Conservation (phyloP, 129 eudicot genomes). For the Chrysanthemum lavandulifolium region DNA sequence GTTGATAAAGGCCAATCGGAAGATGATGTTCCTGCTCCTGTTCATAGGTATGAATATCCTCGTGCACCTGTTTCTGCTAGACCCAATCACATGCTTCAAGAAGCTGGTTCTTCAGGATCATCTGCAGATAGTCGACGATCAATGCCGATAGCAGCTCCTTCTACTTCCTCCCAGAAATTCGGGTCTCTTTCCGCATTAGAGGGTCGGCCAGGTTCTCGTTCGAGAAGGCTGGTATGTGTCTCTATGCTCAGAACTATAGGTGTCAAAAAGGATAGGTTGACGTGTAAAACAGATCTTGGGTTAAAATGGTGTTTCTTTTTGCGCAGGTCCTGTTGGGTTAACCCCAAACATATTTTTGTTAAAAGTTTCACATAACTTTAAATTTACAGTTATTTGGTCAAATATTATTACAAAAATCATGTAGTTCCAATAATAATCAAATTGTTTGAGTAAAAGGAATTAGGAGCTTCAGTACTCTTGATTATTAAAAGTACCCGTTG, state of each 20-base stretch:
- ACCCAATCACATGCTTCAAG: constrained; percentile 43
- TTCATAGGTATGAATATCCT: constrained; percentile 46
- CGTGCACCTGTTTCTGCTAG: constrained; percentile 22
- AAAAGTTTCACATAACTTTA: too few relatives aligned
- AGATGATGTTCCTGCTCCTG: constrained; percentile 53
- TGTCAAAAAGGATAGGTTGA: constrained; percentile 4
- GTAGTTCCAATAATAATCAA: too few relatives aligned
- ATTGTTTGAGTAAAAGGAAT: too few relatives aligned
- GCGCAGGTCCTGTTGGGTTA: not conserved
- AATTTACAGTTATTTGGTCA: too few relatives aligned
- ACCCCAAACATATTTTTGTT: too few relatives aligned
- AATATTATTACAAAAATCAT: too few relatives aligned
- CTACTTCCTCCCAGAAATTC: constrained; percentile 82
- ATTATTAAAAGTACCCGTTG: too few relatives aligned
- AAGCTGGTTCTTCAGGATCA: constrained; percentile 78
- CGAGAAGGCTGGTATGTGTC: constrained; percentile 64
- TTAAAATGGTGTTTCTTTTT: not conserved
- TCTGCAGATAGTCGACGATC: constrained; percentile 59
- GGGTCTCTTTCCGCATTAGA: constrained; percentile 93
- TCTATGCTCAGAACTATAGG: constrained; percentile 5
- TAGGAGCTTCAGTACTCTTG: too few relatives aligned
- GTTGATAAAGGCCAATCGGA: constrained; percentile 50
- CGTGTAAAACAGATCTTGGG: not conserved
- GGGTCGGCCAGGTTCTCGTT: constrained; percentile 69
- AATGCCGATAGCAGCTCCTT: constrained; percentile 57